phyloP scores from a whole-genome alignment of 2,329 filamentous ascomycete species.

The Fusarium armeniacum region DNA sequence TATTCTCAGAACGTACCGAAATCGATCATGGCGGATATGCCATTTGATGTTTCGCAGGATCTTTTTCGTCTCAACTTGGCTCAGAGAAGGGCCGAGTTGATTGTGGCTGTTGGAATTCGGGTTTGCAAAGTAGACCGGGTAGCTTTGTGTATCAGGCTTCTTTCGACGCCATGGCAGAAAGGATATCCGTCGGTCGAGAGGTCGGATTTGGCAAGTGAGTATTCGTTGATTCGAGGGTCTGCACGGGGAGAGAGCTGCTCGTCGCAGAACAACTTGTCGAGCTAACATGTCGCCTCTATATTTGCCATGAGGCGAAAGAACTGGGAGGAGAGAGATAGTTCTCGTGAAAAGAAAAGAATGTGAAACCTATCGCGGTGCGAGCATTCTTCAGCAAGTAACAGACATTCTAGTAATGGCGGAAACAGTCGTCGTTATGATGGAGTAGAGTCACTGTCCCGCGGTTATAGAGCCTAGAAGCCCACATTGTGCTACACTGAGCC shows the following conservation, averaged over 20 bases:
- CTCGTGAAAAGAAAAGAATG: constrained; percentile 4
- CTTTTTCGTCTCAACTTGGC: constrained; percentile 29
- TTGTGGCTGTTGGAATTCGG: constrained; percentile 2
- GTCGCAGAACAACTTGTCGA: constrained; percentile 46
- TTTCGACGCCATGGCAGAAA: constrained; percentile 54
- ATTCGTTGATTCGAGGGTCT: constrained; percentile 42
- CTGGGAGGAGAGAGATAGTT: neutral
- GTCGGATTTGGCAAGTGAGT: constrained; percentile 41
- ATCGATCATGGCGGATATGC: constrained; percentile 35
- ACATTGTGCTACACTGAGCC: neutral
- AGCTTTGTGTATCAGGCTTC: constrained; percentile 19
- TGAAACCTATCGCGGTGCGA: constrained; percentile 11
- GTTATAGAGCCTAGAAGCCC: constrained; percentile 8
- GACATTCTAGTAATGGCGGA: constrained; percentile 43
- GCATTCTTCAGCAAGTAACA: constrained; percentile 28
- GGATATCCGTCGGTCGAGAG: constrained; percentile 50
- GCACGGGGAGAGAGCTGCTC: constrained; percentile 34
- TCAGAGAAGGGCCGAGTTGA: neutral
- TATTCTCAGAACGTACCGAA: constrained; percentile 48
- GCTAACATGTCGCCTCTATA: constrained; percentile 44
- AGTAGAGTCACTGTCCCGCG: constrained; percentile 18
- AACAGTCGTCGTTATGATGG: constrained; percentile 15
- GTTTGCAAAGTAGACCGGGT: constrained; percentile 55
- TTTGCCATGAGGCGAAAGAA: neutral
- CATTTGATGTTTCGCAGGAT: constrained; percentile 43